Base-by-base conservation (phyloP, 2,329 filamentous ascomycete species). In the Alternaria postmessia region DNA sequence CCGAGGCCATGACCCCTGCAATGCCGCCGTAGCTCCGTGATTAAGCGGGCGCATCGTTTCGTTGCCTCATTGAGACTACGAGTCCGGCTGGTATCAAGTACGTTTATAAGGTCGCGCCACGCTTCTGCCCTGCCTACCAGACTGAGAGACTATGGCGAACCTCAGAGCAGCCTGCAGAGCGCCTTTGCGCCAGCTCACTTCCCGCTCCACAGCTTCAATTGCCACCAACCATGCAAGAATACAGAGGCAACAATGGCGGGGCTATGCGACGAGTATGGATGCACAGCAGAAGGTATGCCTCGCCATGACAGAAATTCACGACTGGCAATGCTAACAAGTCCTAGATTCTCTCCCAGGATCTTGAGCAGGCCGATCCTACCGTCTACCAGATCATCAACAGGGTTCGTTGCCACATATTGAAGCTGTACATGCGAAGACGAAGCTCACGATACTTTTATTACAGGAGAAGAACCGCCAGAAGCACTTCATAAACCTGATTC, bases 401-500 rank as follows among this genome's bases (percentile, higher is more conserved):
- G 86, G 93, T 96, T 81, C 72, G 80, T 59, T 51, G 51, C 58
- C 52, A 38, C 41, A 54, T 57, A 38, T 44, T 44, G 38, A 51
- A 58, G 44, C 57, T 48, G 64, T 30, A 69, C 51, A 56, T 49
- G 38, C 20, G 36, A 38, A 24, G 34, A 46, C 52, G 54, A 46
- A 63, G 60, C 71, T 74, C 54, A 76, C 63, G 43, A 39, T 28
- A 22, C 26, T 61, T 52, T 24, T 34, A 43, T 24, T 65, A 57
- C 64, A 97, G 92, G 95, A 99, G 85, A 98, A 98, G 87, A 87
- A 87, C 69, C 88, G 95, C 70, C 95, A 99, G 81, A 96, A 97
- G 81, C 93, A 98, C 80, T 99, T 97, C 76, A 97, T 99, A 83
- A 98, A 98, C 78, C 90, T 99, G 79, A 99, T 99, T 76, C 94